These are phyloP conservation scores for Hortaea werneckii DNA, from an alignment of 2,329 filamentous ascomycete species.

Conservation along the genomic window DNA sequence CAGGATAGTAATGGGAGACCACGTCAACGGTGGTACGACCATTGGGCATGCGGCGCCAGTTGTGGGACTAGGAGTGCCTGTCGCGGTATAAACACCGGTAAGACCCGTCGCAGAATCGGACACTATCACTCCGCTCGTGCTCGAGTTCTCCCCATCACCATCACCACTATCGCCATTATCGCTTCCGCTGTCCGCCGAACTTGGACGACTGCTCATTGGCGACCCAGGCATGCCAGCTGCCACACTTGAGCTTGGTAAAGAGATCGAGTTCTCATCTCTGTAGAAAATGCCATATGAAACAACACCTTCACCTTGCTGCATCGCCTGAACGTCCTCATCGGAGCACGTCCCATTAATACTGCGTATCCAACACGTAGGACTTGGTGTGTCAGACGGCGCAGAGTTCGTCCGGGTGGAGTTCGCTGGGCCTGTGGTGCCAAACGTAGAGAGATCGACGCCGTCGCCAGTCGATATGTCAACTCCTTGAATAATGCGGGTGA, in stretches of 20 bases:
- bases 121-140: constrained; percentile 5
- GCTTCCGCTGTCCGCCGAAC: constrained; percentile 1
- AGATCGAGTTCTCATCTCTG: constrained; percentile 28
- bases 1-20: too few relatives aligned
- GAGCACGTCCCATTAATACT: constrained; percentile 43
- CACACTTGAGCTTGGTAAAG: constrained; percentile 24
- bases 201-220: constrained; percentile 13
- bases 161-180: constrained; percentile 3
- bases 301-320: constrained; percentile 42
- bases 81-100: constrained; percentile 30
- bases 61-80: constrained; percentile 20
- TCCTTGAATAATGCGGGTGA: constrained; percentile 42
- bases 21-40: too few relatives aligned
- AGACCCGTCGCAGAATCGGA: constrained; percentile 10
- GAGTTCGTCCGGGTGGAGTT: constrained; percentile 49
- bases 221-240: constrained; percentile 23
- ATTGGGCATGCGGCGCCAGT: not conserved
- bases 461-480: constrained; percentile 40
- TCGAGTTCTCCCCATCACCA: not conserved
- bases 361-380: constrained; percentile 52
- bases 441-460: constrained; percentile 32
- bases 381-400: constrained; percentile 35
- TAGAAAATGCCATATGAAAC: constrained; percentile 52
- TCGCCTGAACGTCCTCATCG: constrained; percentile 38
- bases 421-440: constrained; percentile 47